phyloP scores from a whole-genome alignment of 2,329 filamentous ascomycete species.

The Ophiocordyceps australis region DNA sequence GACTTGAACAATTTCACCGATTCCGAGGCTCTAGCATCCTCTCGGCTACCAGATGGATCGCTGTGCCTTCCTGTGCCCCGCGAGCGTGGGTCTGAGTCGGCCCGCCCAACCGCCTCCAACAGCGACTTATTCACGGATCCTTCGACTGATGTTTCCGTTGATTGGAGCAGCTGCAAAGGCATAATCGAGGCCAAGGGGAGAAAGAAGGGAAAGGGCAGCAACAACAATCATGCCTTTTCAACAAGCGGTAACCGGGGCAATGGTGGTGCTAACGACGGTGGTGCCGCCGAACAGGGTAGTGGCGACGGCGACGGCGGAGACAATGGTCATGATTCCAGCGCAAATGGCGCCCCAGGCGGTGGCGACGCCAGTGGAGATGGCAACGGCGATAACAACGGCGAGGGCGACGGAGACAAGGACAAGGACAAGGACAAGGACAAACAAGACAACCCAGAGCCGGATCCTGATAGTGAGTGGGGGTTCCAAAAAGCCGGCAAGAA shows the following conservation, averaged over 20 bases:
- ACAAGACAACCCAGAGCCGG: conserved; percentile 17
- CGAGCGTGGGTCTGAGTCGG: background rate
- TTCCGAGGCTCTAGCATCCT: conserved; percentile 2
- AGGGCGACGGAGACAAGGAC: conserved; percentile 2
- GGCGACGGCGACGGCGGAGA: conserved; percentile 1
- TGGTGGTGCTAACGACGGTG: conserved; percentile 2
- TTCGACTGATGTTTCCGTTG: conserved; percentile 6
- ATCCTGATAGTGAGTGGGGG: conserved; percentile 16
- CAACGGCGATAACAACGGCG: conserved; percentile 1
- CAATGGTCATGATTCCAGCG: conserved; percentile 1
- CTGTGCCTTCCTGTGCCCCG: background rate
- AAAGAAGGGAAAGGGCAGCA: conserved; percentile 3
- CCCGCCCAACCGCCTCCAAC: background rate
- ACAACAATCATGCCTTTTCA: too few relatives aligned
- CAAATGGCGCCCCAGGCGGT: conserved; percentile 1
- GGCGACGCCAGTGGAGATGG: conserved; percentile 1
- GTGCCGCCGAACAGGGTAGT: conserved; percentile 3
- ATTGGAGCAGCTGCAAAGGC: conserved; percentile 6
- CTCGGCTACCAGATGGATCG: conserved; percentile 1
- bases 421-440: conserved; percentile 10
- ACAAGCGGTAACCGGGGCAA: too few relatives aligned
- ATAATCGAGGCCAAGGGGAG: conserved; percentile 6
- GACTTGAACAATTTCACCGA: conserved; percentile 1
- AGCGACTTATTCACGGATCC: conserved; percentile 6
- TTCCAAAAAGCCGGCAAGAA: conserved; percentile 15